phyloP scores from a whole-genome alignment of 2,329 filamentous ascomycete genomes.

The Ophiostoma montium region DNA sequence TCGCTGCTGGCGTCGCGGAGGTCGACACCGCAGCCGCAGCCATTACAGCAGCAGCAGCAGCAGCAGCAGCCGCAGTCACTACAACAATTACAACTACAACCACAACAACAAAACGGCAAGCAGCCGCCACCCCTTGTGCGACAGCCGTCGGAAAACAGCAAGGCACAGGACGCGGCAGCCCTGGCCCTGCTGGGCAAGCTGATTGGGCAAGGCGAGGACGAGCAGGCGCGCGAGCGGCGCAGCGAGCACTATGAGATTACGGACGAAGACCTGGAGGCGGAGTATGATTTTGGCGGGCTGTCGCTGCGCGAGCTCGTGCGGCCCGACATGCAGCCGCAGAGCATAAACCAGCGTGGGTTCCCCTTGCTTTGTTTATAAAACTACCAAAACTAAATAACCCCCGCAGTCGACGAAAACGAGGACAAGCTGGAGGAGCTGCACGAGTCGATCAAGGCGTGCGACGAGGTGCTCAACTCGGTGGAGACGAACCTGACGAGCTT shows the following conservation, averaged over 20 bases:
- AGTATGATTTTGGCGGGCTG: slow-evolving; percentile 66
- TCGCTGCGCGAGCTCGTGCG: slow-evolving; percentile 58
- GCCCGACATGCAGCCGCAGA: neutral
- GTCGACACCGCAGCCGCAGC: neutral
- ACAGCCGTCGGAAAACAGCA: slow-evolving; percentile 28
- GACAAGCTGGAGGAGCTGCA: slow-evolving; percentile 83
- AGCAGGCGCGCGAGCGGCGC: slow-evolving; percentile 1
- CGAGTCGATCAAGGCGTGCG: slow-evolving; percentile 75
- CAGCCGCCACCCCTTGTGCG: slow-evolving; percentile 38
- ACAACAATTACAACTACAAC: slow-evolving; percentile 12
- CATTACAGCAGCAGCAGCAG: neutral
- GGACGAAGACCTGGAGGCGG: slow-evolving; percentile 42
- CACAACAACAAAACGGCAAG: slow-evolving; percentile 46
- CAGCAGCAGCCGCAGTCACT: neutral
- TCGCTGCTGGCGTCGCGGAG: slow-evolving; percentile 57
- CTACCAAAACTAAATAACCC: neutral
- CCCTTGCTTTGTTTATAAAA: neutral
- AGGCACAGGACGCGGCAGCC: slow-evolving; percentile 46
- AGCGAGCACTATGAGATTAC: slow-evolving; percentile 18
- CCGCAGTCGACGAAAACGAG: slow-evolving; percentile 60
- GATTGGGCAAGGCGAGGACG: slow-evolving; percentile 17
- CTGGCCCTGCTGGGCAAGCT: slow-evolving; percentile 51
- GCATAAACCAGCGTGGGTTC: neutral
- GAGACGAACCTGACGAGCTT: slow-evolving; percentile 88
- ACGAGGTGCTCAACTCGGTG: slow-evolving; percentile 84